phyloP scores from a whole-genome alignment of 2,329 filamentous ascomycete species.

The Penicillium sp. region DNA sequence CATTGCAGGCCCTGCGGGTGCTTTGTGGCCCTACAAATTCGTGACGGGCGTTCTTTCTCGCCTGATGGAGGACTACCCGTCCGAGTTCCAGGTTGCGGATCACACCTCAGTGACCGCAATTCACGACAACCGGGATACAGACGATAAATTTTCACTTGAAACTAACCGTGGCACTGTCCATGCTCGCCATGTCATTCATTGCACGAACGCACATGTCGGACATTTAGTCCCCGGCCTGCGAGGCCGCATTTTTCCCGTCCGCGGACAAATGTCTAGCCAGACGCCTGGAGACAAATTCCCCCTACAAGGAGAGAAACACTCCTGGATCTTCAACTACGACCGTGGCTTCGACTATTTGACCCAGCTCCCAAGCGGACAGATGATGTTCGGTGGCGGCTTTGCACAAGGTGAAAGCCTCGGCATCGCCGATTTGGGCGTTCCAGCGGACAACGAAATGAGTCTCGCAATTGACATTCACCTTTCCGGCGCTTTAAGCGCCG shows the following conservation, averaged over 20 bases:
- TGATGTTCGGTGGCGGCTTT: slow-evolving; percentile 58
- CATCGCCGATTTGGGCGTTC: slow-evolving; percentile 47
- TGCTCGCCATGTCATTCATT: slow-evolving; percentile 55
- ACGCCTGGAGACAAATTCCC: slow-evolving; percentile 30
- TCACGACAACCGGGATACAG: neutral
- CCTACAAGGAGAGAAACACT: slow-evolving; percentile 36
- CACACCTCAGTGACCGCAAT: slow-evolving; percentile 21
- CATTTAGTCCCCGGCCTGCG: slow-evolving; percentile 51
- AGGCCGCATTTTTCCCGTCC: slow-evolving; percentile 38
- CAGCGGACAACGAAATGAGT: slow-evolving; percentile 44
- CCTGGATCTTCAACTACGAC: slow-evolving; percentile 53
- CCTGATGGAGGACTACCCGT: slow-evolving; percentile 29
- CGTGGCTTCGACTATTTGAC: slow-evolving; percentile 54
- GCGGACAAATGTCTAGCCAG: slow-evolving; percentile 46
- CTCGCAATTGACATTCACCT: slow-evolving; percentile 28
- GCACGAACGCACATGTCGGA: slow-evolving; percentile 55
- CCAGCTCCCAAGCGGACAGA: slow-evolving; percentile 46
- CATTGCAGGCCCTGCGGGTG: slow-evolving; percentile 27
- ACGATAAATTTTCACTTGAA: slow-evolving; percentile 39
- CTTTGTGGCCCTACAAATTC: slow-evolving; percentile 36
- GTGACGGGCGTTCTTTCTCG: slow-evolving; percentile 23
- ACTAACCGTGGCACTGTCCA: slow-evolving; percentile 48
- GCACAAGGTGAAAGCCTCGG: slow-evolving; percentile 44
- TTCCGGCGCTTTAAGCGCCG: slow-evolving; percentile 22
- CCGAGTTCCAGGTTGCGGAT: slow-evolving; percentile 30